Percentiles rank a stretch among this genome's conserved stretches.
Evolutionary conservation across 1,284 basidiomycete species (phyloP).

Genomic region (Clitocybe nebularis): DNA sequence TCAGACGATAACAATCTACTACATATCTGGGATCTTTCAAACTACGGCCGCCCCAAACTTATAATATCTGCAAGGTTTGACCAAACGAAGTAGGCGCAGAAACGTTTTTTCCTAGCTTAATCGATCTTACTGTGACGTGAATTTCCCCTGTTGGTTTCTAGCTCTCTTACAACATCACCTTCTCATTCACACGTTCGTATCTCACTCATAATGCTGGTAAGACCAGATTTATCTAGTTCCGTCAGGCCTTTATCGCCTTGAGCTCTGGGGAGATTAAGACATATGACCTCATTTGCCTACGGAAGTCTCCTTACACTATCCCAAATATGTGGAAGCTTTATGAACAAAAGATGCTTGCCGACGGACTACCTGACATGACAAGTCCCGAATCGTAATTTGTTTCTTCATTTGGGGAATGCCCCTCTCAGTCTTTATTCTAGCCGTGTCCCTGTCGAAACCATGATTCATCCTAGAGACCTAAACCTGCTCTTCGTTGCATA

Average conservation of each 20-base stretch:
- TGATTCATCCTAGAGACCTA: constrained; percentile 77
- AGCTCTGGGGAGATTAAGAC: constrained; percentile 59
- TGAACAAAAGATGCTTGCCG: constrained; percentile 61
- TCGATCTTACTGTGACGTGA: not conserved
- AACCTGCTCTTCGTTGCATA: constrained; percentile 82
- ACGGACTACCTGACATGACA: constrained; percentile 44
- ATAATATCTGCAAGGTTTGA: constrained; percentile 51
- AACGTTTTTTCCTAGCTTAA: not conserved
- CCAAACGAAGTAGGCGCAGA: constrained; percentile 35
- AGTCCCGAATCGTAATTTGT: constrained; percentile 40
- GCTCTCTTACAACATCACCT: constrained; percentile 49
- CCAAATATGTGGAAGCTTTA: constrained; percentile 76
- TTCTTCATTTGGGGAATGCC: constrained; percentile 1
- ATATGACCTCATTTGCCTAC: constrained; percentile 66
- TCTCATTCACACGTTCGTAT: constrained; percentile 73
- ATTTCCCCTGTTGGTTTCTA: constrained; percentile 11
- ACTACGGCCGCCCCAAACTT: constrained; percentile 50
- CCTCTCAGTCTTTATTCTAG: constrained; percentile 24
- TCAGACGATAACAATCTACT: constrained; percentile 68
- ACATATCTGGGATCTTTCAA: constrained; percentile 65
- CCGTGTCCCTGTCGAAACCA: constrained; percentile 51
- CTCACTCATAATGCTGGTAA: constrained; percentile 13
- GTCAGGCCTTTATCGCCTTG: constrained; percentile 57
- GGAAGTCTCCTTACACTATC: constrained; percentile 61
- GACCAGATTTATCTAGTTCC: constrained; percentile 8